A percentile compares a stretch with the other conserved stretches of the same genome.
These are phyloP conservation scores for Pythium insidiosum DNA, from an alignment of 352 stramenopile species.

Conservation along the genomic window DNA sequence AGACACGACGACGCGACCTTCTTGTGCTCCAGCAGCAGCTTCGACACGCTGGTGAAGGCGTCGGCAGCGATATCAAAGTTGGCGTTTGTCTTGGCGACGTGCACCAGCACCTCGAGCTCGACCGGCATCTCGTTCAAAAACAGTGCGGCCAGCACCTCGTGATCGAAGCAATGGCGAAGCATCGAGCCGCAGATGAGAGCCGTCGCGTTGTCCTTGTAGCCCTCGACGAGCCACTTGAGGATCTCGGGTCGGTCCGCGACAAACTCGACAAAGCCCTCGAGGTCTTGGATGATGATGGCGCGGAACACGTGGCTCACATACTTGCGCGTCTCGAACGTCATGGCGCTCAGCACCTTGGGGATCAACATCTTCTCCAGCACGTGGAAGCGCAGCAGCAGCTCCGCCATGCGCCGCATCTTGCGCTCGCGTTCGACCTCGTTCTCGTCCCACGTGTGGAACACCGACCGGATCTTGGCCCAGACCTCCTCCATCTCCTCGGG, in stretches of 20 bases:
- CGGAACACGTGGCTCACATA: constrained; percentile 73
- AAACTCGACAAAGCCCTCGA: constrained; percentile 52
- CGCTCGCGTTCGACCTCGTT: constrained; percentile 56
- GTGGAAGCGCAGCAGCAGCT: constrained; percentile 60
- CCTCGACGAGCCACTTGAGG: constrained; percentile 64
- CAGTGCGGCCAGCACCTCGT: constrained; percentile 44
- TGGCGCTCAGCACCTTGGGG: constrained; percentile 54
- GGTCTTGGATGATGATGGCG: constrained; percentile 65
- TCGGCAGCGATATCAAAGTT: constrained; percentile 85
- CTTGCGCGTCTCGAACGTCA: constrained; percentile 82
- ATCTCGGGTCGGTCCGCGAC: constrained; percentile 54
- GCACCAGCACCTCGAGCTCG: constrained; percentile 62
- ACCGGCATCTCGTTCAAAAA: constrained; percentile 52
- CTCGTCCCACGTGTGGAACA: constrained; percentile 75
- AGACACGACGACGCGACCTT: constrained; percentile 37
- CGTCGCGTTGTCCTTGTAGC: constrained; percentile 64
- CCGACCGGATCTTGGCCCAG: constrained; percentile 62
- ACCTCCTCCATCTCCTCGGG: constrained; percentile 61
- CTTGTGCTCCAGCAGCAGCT: constrained; percentile 60
- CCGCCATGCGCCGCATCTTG: constrained; percentile 77
- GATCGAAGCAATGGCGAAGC: constrained; percentile 74
- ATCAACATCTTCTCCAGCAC: constrained; percentile 68
- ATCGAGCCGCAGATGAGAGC: constrained; percentile 74
- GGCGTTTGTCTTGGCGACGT: constrained; percentile 62
- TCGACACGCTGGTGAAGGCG: constrained; percentile 72